These are phyloP conservation scores for Pythium vanterpoolii DNA, from an alignment of 352 stramenopile genomes.

Conservation along the genomic window DNA sequence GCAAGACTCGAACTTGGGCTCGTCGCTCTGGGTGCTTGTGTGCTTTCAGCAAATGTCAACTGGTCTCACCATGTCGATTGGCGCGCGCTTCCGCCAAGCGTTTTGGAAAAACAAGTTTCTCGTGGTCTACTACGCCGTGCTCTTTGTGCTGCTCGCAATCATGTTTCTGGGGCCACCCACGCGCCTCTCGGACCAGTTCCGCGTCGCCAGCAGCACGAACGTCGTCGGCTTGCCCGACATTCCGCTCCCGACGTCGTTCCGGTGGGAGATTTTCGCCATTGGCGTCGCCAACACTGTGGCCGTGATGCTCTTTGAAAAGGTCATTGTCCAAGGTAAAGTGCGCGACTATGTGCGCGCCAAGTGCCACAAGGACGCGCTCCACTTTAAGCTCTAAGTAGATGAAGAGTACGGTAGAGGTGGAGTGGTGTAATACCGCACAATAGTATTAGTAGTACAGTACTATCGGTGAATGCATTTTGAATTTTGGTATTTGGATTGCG, in stretches of 20 bases:
- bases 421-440: too few relatives aligned
- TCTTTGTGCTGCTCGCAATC: constrained; percentile 51
- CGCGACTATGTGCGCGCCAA: constrained; percentile 61
- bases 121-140: constrained; percentile 53
- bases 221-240: constrained; percentile 66
- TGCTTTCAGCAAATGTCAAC: constrained; percentile 72
- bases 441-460: too few relatives aligned
- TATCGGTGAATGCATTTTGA: too few relatives aligned
- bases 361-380: constrained; percentile 61
- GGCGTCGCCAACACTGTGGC: constrained; percentile 49
- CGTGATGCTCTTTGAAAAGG: constrained; percentile 57
- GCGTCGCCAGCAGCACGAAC: constrained; percentile 70
- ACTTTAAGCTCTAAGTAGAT: constrained; percentile 61
- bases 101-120: constrained; percentile 69
- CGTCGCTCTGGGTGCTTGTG: constrained; percentile 58
- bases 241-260: constrained; percentile 53
- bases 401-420: too few relatives aligned
- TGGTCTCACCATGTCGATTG: constrained; percentile 54
- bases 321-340: constrained; percentile 63
- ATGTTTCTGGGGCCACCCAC: constrained; percentile 54
- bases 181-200: constrained; percentile 66
- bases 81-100: constrained; percentile 58
- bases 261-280: constrained; percentile 61
- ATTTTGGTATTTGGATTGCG: too few relatives aligned
- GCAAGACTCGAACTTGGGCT: constrained; percentile 62